Percentiles rank a stretch among this genome's conserved stretches.
phyloP scores from a whole-genome alignment of 345 rosid genomes.

The Atalantia buxifolia region DNA sequence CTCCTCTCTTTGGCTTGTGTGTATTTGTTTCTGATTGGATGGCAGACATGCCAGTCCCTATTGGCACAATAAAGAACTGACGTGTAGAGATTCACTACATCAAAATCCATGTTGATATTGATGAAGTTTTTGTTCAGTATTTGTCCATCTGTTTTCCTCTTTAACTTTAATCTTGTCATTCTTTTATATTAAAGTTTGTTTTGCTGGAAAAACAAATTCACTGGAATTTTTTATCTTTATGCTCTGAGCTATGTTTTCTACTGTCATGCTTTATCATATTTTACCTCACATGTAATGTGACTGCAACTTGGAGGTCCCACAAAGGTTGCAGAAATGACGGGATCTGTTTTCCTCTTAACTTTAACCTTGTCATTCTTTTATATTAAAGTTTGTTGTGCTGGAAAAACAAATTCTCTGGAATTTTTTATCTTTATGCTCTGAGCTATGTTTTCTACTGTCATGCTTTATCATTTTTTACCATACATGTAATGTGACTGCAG shows the following conservation, averaged over 20 bases:
- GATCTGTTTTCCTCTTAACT: constrained; percentile 13
- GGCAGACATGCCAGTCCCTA: background rate
- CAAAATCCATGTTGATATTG: background rate
- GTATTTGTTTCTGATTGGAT: background rate
- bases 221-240: background rate
- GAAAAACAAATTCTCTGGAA: background rate
- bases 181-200: background rate
- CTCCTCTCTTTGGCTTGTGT: background rate
- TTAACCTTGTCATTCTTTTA: background rate
- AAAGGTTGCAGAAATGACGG: constrained; percentile 94
- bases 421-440: background rate
- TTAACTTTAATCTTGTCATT: background rate
- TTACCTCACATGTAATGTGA: constrained; percentile 12
- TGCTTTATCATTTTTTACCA: constrained; percentile 15
- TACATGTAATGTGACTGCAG: constrained; percentile 38
- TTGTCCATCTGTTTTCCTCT: background rate
- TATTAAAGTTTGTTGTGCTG: background rate
- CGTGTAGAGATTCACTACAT: background rate
- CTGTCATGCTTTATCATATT: constrained; percentile 1
- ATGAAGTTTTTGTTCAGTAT: background rate
- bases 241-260: background rate
- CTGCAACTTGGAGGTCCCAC: constrained; percentile 98
- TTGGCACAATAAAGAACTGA: background rate
- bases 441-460: background rate
- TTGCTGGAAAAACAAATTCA: background rate